These are phyloP conservation scores for Elsinoe necatrix DNA, from an alignment of 2,329 filamentous ascomycete species.

Conservation along the genomic window DNA sequence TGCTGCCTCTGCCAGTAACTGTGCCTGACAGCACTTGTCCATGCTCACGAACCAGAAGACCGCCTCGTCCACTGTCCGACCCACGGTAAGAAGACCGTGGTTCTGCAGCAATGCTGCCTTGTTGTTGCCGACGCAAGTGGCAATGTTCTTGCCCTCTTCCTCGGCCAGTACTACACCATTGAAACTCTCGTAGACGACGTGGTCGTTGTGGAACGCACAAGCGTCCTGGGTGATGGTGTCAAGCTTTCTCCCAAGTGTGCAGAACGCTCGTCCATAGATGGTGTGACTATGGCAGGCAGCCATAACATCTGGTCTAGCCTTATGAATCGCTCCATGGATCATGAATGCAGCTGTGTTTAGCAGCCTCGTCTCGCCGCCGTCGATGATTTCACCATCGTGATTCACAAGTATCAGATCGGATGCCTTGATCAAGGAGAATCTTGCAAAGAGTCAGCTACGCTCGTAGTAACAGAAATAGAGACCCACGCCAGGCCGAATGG, in stretches of 20 bases:
- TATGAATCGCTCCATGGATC: conserved; percentile 38
- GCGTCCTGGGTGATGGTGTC: conserved; percentile 39
- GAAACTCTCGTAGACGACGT: conserved; percentile 37
- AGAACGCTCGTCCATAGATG: conserved; percentile 39
- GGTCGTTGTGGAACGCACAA: conserved; percentile 36
- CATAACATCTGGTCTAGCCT: conserved; percentile 37
- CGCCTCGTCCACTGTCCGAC: conserved; percentile 34
- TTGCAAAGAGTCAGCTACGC: too few relatives aligned
- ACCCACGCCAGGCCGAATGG: too few relatives aligned
- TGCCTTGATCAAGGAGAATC: conserved; percentile 38
- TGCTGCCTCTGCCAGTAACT: conserved; percentile 49
- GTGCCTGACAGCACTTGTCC: conserved; percentile 35
- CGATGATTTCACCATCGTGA: conserved; percentile 36
- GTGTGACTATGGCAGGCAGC: conserved; percentile 40
- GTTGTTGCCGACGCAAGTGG: conserved; percentile 32
- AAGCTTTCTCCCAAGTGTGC: conserved; percentile 34
- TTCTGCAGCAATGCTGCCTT: conserved; percentile 38
- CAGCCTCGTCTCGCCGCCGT: conserved; percentile 31
- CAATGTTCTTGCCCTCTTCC: conserved; percentile 40
- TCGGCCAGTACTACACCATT: conserved; percentile 40
- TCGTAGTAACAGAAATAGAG: too few relatives aligned
- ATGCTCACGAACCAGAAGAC: conserved; percentile 37
- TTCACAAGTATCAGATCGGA: conserved; percentile 41
- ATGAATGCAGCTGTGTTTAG: conserved; percentile 41
- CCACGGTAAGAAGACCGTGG: conserved; percentile 40